These are phyloP conservation scores for Rhypophila decipiens DNA, from an alignment of 495 filamentous ascomycete genomes.

Conservation along the genomic window DNA sequence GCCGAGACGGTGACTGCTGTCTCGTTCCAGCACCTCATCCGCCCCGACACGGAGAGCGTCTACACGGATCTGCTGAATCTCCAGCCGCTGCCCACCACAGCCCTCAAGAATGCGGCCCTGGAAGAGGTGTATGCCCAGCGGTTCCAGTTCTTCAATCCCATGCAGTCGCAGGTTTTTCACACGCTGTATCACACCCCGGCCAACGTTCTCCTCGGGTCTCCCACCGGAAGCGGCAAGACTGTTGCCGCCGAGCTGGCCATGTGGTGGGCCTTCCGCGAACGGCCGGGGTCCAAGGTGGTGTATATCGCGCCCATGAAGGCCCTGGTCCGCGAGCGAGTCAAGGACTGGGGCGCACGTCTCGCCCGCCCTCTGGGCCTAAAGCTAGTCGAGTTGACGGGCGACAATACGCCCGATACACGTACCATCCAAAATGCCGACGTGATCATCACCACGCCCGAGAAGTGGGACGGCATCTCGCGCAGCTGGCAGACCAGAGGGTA, in stretches of 20 bases:
- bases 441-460: constrained; percentile 97
- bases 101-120: constrained; percentile 78
- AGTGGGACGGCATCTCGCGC: constrained; percentile 99
- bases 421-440: constrained; percentile 94
- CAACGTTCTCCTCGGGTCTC: constrained; percentile 94
- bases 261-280: constrained; percentile 99
- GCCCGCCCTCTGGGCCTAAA: constrained; percentile 78
- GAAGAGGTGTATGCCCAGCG: constrained; percentile 83
- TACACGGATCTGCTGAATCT: constrained; percentile 92
- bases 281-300: constrained; percentile 93
- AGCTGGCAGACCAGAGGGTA: constrained; percentile 97
- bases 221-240: constrained; percentile 95
- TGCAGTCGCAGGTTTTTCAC: constrained; percentile 99
- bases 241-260: constrained; percentile 95
- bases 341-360: constrained; percentile 88
- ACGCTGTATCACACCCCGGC: constrained; percentile 83
- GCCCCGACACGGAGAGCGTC: constrained; percentile 93
- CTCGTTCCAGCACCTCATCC: constrained; percentile 95
- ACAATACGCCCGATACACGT: constrained; percentile 94
- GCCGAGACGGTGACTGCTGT: constrained; percentile 94
- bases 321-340: constrained; percentile 90
- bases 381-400: constrained; percentile 93
- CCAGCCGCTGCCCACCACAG: constrained; percentile 81
- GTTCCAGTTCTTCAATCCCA: constrained; percentile 96
- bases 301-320: constrained; percentile 99